These are phyloP conservation scores for Trichoderma asperellum DNA, from an alignment of 2,329 filamentous ascomycete genomes.

Conservation along the genomic window DNA sequence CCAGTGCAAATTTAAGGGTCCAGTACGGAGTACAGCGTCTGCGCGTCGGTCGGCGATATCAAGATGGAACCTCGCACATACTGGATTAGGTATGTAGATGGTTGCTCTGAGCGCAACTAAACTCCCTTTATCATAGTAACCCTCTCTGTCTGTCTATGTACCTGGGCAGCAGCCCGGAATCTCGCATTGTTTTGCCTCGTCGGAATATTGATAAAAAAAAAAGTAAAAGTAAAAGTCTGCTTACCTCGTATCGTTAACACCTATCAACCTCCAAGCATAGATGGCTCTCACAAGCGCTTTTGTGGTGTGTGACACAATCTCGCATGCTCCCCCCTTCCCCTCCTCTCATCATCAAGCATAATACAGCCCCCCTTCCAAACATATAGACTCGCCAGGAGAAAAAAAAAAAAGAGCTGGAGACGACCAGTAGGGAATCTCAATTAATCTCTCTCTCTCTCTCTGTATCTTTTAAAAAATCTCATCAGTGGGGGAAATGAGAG, in stretches of 20 bases:
- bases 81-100: neutral
- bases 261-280: neutral
- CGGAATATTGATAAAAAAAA: neutral
- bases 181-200: neutral
- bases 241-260: neutral
- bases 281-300: neutral
- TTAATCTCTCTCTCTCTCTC: neutral
- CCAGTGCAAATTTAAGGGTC: neutral
- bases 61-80: neutral
- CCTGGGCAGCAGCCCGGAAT: neutral
- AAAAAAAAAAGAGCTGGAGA: neutral
- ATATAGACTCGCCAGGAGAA: neutral
- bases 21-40: neutral
- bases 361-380: neutral
- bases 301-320: neutral
- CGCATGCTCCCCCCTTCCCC: neutral
- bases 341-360: neutral
- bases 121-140: neutral
- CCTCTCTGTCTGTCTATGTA: neutral
- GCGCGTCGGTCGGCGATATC: neutral
- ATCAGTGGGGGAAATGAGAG: conserved; percentile 12
- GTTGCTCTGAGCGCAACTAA: neutral
- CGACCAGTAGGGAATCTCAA: neutral
- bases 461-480: neutral
- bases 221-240: neutral